Conservation (phyloP, 495 filamentous ascomycete species). For the Haplographium delicatum region DNA sequence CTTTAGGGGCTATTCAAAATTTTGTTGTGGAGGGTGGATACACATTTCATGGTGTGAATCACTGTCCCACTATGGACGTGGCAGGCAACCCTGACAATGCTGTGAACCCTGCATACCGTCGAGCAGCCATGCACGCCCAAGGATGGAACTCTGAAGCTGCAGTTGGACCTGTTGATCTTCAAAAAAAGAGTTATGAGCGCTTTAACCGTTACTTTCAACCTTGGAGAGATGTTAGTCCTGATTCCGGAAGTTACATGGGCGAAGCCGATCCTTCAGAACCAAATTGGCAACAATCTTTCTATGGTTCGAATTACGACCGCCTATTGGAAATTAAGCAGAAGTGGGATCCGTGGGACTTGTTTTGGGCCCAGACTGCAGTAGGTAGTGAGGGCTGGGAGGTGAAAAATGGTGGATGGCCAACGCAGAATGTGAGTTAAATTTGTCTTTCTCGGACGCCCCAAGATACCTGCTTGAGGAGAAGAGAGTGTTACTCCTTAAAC, state of each 20-base stretch:
- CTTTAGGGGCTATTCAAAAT: conserved; percentile 28
- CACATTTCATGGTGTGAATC: conserved; percentile 34
- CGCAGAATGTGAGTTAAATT: too few relatives aligned
- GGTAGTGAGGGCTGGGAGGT: conserved; percentile 53
- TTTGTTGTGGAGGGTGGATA: conserved; percentile 37
- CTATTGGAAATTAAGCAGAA: conserved; percentile 43
- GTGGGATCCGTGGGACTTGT: conserved; percentile 51
- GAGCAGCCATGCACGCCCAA: conserved; percentile 22
- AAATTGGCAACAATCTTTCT: conserved; percentile 44
- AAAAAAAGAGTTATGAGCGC: conserved; percentile 29
- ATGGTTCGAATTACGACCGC: conserved; percentile 41
- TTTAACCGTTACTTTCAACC: conserved; percentile 30
- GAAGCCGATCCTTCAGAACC: conserved; percentile 45
- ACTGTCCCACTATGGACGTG: not conserved
- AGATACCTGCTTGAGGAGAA: too few relatives aligned
- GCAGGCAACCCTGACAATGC: conserved; percentile 33
- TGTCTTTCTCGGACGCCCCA: too few relatives aligned
- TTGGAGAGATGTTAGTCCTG: conserved; percentile 32
- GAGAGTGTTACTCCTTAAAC: too few relatives aligned
- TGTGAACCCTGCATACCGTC: conserved; percentile 53
- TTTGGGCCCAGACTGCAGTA: conserved; percentile 54
- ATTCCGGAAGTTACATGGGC: conserved; percentile 35
- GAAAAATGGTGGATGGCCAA: not conserved
- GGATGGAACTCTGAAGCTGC: conserved; percentile 19
- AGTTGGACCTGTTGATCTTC: conserved; percentile 10